Conservation (phyloP, 352 stramenopile genomes). For the Thraustochytrium striatum region DNA sequence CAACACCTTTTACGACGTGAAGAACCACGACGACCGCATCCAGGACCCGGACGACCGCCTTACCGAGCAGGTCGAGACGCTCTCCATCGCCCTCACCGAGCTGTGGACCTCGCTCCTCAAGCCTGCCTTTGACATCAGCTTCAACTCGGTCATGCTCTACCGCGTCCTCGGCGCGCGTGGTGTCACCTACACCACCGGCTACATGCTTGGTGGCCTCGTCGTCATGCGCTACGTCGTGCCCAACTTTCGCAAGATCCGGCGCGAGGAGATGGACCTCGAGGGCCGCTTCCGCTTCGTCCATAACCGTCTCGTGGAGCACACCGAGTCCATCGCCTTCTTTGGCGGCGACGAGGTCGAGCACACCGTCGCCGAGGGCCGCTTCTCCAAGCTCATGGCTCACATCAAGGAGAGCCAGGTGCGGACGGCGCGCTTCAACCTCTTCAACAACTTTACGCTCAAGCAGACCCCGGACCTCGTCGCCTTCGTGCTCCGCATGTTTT, state of each 20-base stretch:
- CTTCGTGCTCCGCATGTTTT: constrained; percentile 45
- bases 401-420: constrained; percentile 54
- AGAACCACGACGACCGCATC: constrained; percentile 78
- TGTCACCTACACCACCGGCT: constrained; percentile 40
- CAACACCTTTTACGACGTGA: constrained; percentile 82
- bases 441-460: constrained; percentile 50
- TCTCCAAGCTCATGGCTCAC: constrained; percentile 63
- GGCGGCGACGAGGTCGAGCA: constrained; percentile 77
- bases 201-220: constrained; percentile 20
- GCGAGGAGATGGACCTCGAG: constrained; percentile 72
- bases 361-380: constrained; percentile 67
- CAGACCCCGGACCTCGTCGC: constrained; percentile 48
- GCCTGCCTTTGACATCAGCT: constrained; percentile 48
- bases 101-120: constrained; percentile 48
- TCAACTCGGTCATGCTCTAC: constrained; percentile 48
- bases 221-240: constrained; percentile 46
- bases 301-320: constrained; percentile 75
- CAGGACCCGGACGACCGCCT: constrained; percentile 77
- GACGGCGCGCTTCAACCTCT: constrained; percentile 45
- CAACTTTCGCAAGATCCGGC: constrained; percentile 59
- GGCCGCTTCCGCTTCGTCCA: constrained; percentile 79
- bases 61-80: constrained; percentile 54
- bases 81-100: constrained; percentile 46
- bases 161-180: constrained; percentile 30
- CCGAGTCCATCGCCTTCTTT: constrained; percentile 82